These are phyloP conservation scores for Scutellaria galericulata DNA, from an alignment of 257 asterid genomes.

Conservation along the genomic window DNA sequence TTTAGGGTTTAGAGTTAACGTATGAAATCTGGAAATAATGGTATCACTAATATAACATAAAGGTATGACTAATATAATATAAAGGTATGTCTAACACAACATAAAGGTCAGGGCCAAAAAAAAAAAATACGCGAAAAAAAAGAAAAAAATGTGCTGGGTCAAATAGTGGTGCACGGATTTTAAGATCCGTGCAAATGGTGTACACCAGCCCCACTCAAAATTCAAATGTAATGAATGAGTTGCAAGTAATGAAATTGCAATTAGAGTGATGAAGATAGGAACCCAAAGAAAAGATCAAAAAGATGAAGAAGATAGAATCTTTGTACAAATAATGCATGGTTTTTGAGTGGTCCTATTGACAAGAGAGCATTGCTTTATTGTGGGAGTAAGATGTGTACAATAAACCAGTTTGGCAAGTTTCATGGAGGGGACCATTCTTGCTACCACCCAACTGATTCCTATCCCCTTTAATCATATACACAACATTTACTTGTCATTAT, in stretches of 20 bases:
- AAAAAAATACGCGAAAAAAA: no score
- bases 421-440: conserved; percentile 44
- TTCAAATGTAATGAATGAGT: conserved; percentile 7
- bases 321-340: conserved; percentile 32
- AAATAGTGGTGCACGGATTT: no score
- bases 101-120: no score
- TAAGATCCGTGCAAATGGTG: no score
- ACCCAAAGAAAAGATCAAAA: not conserved
- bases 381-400: conserved; percentile 33
- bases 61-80: no score
- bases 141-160: no score
- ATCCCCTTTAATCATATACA: not conserved
- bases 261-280: conserved; percentile 27
- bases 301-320: conserved; percentile 4
- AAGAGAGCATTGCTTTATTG: conserved; percentile 2
- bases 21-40: no score
- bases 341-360: conserved; percentile 37
- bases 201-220: no score
- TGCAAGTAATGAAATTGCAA: conserved; percentile 34
- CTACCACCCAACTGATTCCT: conserved; percentile 35
- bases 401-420: conserved; percentile 30
- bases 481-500: conserved; percentile 21
- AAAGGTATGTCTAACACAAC: no score
- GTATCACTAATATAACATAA: no score
- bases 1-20: no score